These are phyloP conservation scores for Diaporthe vaccinii DNA, from an alignment of 2,329 filamentous ascomycete genomes.

Conservation along the genomic window DNA sequence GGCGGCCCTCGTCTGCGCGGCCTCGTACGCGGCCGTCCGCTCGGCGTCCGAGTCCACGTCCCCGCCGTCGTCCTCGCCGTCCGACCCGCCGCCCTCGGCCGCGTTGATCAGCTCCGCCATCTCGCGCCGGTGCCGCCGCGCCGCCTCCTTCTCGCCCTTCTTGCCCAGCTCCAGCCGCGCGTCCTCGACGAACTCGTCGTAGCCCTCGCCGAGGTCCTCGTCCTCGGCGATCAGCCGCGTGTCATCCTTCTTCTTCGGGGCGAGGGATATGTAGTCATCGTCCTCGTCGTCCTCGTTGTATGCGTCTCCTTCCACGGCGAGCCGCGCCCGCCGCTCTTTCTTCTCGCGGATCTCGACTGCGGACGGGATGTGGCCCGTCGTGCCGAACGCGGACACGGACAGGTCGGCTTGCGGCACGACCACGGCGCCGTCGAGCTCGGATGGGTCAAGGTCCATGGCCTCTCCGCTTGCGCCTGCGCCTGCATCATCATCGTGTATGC, in stretches of 20 bases:
- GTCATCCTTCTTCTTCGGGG: slow-evolving; percentile 69
- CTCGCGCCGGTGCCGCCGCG: slow-evolving; percentile 75
- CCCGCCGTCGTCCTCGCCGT: slow-evolving; percentile 56
- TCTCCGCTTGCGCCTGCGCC: slow-evolving; percentile 49
- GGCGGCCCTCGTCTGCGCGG: slow-evolving; percentile 87
- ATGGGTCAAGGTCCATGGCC: slow-evolving; percentile 69
- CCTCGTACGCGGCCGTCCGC: slow-evolving; percentile 86
- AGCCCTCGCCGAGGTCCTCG: slow-evolving; percentile 93
- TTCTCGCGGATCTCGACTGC: slow-evolving; percentile 90
- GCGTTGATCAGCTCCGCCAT: slow-evolving; percentile 88
- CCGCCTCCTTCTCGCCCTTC: slow-evolving; percentile 81
- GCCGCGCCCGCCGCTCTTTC: slow-evolving; percentile 87
- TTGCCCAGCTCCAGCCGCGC: slow-evolving; percentile 83
- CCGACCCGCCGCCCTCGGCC: slow-evolving; percentile 57
- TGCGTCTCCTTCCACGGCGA: slow-evolving; percentile 77
- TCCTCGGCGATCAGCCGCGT: slow-evolving; percentile 86
- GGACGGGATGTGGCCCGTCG: slow-evolving; percentile 72
- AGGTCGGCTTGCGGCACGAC: slow-evolving; percentile 70
- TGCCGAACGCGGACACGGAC: slow-evolving; percentile 46
- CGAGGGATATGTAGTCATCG: slow-evolving; percentile 51
- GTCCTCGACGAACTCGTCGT: slow-evolving; percentile 91
- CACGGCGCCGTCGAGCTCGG: slow-evolving; percentile 73
- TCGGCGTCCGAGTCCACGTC: slow-evolving; percentile 75
- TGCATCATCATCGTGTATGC: slow-evolving; percentile 56
- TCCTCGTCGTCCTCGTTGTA: slow-evolving; percentile 69